These are phyloP conservation scores for Leptomonas pyrrhocoris DNA, from an alignment of 208 protist genomes.

Conservation along the genomic window DNA sequence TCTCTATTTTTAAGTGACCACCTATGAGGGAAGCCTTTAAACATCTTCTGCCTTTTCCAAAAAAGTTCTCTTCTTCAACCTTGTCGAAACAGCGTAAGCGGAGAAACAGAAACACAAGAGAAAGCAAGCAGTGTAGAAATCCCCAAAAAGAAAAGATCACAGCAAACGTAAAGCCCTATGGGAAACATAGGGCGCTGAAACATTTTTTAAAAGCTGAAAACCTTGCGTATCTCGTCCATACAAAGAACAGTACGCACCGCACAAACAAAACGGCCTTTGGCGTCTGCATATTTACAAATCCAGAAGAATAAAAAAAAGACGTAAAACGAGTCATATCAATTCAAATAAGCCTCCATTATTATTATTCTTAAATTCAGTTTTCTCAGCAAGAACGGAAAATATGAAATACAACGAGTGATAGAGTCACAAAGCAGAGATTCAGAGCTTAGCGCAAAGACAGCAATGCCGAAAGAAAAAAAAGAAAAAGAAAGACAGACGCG, in stretches of 20 bases:
- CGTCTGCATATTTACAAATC: slow-evolving; percentile 7
- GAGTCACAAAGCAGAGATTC: neutral
- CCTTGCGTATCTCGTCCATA: neutral
- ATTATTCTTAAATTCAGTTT: neutral
- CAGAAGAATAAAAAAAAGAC: slow-evolving; percentile 10
- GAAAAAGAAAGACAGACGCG: neutral
- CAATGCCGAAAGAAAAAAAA: neutral
- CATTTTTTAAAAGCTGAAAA: slow-evolving; percentile 7
- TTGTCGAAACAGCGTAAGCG: neutral
- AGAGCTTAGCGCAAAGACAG: neutral
- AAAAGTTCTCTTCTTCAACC: too few relatives aligned
- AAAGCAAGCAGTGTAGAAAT: slow-evolving; percentile 2
- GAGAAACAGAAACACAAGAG: slow-evolving; percentile 7
- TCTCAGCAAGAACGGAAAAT: neutral
- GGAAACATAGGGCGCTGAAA: neutral
- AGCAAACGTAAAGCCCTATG: slow-evolving; percentile 13
- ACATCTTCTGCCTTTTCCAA: too few relatives aligned
- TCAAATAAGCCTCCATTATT: slow-evolving; percentile 3
- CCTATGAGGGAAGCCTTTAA: too few relatives aligned
- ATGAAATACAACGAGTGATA: neutral
- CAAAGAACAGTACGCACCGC: neutral
- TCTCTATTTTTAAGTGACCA: too few relatives aligned
- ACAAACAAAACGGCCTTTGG: slow-evolving; percentile 6
- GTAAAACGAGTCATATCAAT: slow-evolving; percentile 1
- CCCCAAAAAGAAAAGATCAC: neutral